Percentiles rank a stretch among this genome's conserved stretches.
Conservation (phyloP, 306 rosid species). For the Trichosanthes cucumerina region DNA sequence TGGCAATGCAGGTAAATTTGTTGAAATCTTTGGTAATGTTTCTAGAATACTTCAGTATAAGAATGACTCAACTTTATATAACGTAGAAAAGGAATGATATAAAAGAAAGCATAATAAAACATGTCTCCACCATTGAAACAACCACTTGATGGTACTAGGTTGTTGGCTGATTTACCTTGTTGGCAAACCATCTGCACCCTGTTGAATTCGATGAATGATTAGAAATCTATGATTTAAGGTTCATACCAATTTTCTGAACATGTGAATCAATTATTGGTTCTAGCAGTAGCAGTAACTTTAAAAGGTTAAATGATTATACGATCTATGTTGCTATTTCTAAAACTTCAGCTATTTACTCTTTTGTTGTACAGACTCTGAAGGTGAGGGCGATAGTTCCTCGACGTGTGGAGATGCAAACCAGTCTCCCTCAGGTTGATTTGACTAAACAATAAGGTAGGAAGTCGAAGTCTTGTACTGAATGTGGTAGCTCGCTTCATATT, state of each 20-base stretch:
- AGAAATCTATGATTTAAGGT: background rate
- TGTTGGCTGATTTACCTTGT: background rate
- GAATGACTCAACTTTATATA: background rate
- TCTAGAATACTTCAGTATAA: background rate
- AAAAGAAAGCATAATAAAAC: background rate
- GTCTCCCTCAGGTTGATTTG: slow-evolving; percentile 36
- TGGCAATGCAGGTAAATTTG: slow-evolving; percentile 34
- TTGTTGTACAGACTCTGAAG: slow-evolving; percentile 54
- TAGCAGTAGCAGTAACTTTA: background rate
- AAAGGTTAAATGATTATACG: background rate
- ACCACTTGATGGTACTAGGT: background rate
- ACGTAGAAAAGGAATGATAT: background rate
- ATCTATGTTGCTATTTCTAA: slow-evolving; percentile 8
- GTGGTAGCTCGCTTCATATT: background rate
- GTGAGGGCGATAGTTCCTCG: slow-evolving; percentile 41
- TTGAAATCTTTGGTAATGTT: background rate
- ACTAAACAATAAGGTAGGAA: slow-evolving; percentile 1
- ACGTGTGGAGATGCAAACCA: slow-evolving; percentile 53
- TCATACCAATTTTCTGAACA: background rate
- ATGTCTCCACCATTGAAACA: background rate
- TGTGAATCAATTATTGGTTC: background rate
- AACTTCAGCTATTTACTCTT: slow-evolving; percentile 3
- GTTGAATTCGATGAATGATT: background rate
- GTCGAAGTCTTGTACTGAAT: background rate
- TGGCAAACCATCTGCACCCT: background rate